phyloP scores from a whole-genome alignment of 2,329 filamentous ascomycete species.

The Sclerotinia trifoliorum region DNA sequence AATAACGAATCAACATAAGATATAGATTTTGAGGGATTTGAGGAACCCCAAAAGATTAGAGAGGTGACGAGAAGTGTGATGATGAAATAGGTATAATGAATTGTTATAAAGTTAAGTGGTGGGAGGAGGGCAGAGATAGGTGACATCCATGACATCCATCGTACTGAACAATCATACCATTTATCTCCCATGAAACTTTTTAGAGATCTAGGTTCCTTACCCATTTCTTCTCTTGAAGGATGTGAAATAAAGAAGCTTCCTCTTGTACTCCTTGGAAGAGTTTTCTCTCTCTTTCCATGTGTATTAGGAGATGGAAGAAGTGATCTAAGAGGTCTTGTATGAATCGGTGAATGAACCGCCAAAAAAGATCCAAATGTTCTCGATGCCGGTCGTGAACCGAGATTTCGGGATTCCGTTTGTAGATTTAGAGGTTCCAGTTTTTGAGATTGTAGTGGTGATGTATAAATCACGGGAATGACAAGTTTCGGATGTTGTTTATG shows the following conservation, averaged over 20 bases:
- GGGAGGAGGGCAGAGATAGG: constrained; percentile 24
- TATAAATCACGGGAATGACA: neutral
- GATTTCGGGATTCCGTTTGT: neutral
- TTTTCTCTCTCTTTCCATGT: neutral
- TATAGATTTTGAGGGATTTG: constrained; percentile 51
- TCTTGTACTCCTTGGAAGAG: neutral
- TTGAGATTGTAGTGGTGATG: neutral
- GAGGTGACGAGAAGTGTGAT: constrained; percentile 54
- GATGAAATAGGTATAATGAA: constrained; percentile 69
- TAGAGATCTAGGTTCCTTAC: neutral
- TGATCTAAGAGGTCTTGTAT: neutral
- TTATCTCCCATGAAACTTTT: constrained; percentile 10
- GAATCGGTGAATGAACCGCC: neutral
- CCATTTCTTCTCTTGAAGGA: neutral
- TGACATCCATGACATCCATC: neutral
- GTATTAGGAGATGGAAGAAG: neutral
- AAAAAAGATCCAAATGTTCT: constrained; percentile 6
- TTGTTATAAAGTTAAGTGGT: constrained; percentile 58
- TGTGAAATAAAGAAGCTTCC: neutral
- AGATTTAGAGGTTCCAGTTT: neutral
- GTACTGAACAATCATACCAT: neutral
- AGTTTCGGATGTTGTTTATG: neutral
- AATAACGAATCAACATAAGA: constrained; percentile 66
- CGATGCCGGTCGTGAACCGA: neutral
- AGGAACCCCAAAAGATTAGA: constrained; percentile 60